Percentiles rank a stretch among this genome's conserved stretches.
These are phyloP conservation scores for Rosa hybrid DNA, from an alignment of 331 rosid species.

Conservation along the genomic window DNA sequence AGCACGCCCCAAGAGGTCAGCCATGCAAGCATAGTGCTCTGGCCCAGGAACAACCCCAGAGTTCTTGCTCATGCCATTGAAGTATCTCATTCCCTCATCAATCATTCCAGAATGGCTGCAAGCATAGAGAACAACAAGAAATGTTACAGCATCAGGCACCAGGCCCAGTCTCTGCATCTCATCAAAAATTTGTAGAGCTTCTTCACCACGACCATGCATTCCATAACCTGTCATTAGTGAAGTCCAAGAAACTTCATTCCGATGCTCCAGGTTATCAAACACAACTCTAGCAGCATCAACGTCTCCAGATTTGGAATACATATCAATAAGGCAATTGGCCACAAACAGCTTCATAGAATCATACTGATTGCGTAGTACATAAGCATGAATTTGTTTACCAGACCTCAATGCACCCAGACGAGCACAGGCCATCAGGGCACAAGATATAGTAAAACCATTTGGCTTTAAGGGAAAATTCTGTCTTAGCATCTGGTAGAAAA, in stretches of 20 bases:
- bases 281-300: constrained; percentile 64
- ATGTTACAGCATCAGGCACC: constrained; percentile 67
- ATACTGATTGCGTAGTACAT: constrained; percentile 52
- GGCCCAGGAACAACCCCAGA: constrained; percentile 68
- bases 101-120: constrained; percentile 87
- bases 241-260: constrained; percentile 86
- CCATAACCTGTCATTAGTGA: constrained; percentile 78
- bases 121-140: constrained; percentile 80
- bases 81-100: constrained; percentile 64
- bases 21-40: constrained; percentile 93
- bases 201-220: constrained; percentile 87
- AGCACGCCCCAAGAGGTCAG: constrained; percentile 87
- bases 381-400: constrained; percentile 74
- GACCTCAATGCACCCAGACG: constrained; percentile 68
- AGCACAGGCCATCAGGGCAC: constrained; percentile 84
- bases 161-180: constrained; percentile 54
- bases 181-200: constrained; percentile 62
- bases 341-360: constrained; percentile 55
- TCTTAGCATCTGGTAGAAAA: constrained; percentile 64
- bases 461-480: constrained; percentile 45
- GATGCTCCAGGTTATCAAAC: constrained; percentile 56
- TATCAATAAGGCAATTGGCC: constrained; percentile 79
- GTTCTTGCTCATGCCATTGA: constrained; percentile 55
- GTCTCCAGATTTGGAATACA: constrained; percentile 91
- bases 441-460: constrained; percentile 73